Evolutionary conservation across 164 flowering plant species (phyloP).

Genomic region (Tinospora cordifolia): DNA sequence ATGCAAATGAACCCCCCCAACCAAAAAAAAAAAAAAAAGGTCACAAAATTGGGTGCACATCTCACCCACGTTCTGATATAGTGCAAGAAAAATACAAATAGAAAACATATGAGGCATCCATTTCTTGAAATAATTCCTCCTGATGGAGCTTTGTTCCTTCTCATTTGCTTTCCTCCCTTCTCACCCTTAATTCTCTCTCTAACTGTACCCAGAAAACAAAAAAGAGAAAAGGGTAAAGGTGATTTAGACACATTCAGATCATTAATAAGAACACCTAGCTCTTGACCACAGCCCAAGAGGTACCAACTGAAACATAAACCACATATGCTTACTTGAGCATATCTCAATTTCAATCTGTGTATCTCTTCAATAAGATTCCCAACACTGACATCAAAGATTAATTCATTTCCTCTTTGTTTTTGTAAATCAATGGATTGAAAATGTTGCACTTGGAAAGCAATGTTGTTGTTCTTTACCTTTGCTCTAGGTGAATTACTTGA

Average conservation of each 20-base stretch:
- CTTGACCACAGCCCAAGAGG: neutral
- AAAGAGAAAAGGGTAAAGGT: neutral
- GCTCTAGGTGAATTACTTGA: constrained; percentile 44
- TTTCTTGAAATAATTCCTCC: constrained; percentile 1
- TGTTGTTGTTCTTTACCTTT: constrained; percentile 30
- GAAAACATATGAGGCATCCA: neutral
- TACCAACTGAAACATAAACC: neutral
- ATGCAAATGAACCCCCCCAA: too few relatives aligned
- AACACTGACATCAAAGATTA: constrained; percentile 21
- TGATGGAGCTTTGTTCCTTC: too few relatives aligned
- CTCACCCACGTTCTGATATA: constrained; percentile 8
- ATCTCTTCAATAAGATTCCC: constrained; percentile 32
- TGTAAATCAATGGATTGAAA: constrained; percentile 1
- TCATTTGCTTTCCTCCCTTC: constrained; percentile 3
- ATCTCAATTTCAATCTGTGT: constrained; percentile 29
- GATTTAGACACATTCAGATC: neutral
- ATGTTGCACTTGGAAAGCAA: neutral
- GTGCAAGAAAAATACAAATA: constrained; percentile 7
- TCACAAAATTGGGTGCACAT: constrained; percentile 9
- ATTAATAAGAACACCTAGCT: neutral
- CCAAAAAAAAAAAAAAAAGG: neutral
- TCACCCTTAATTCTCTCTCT: constrained; percentile 23
- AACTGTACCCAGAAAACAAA: constrained; percentile 19
- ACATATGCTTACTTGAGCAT: constrained; percentile 29
- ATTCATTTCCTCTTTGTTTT: neutral